Percentiles rank a stretch among this genome's conserved stretches.
Conservation (phyloP, 306 rosid species). For the Pyrus bretschneideri region DNA sequence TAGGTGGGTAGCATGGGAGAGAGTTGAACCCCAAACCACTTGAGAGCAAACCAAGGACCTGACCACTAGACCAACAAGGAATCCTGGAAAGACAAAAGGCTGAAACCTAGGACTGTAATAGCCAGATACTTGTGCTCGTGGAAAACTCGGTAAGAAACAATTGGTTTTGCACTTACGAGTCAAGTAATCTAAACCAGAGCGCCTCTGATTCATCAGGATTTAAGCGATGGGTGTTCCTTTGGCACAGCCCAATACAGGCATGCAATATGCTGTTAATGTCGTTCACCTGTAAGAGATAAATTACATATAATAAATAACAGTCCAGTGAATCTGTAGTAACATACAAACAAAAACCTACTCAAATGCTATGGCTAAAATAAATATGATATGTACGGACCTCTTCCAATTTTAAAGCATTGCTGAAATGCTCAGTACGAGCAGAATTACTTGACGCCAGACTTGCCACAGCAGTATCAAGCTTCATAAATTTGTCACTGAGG, state of each 20-base stretch:
- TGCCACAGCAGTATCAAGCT: constrained; percentile 74
- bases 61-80: too few relatives aligned
- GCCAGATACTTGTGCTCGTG: not conserved
- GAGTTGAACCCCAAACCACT: too few relatives aligned
- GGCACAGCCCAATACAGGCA: constrained; percentile 89
- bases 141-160: constrained; percentile 3
- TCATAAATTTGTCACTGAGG: constrained; percentile 61
- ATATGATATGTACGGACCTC: constrained; percentile 56
- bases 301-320: constrained; percentile 14
- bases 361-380: constrained; percentile 12
- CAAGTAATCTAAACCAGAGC: constrained; percentile 93
- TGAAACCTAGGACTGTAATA: not conserved
- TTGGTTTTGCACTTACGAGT: constrained; percentile 60
- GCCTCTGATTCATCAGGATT: constrained; percentile 91
- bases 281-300: constrained; percentile 47
- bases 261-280: constrained; percentile 48
- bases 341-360: not conserved
- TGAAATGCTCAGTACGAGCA: constrained; percentile 31
- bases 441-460: constrained; percentile 43
- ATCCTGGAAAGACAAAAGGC: not conserved
- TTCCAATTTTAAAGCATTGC: constrained; percentile 33
- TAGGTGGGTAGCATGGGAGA: too few relatives aligned
- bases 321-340: constrained; percentile 11
- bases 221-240: constrained; percentile 94
- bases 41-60: too few relatives aligned